Base-by-base conservation (phyloP, 257 asterid species). In the Solanum chmielewskii region DNA sequence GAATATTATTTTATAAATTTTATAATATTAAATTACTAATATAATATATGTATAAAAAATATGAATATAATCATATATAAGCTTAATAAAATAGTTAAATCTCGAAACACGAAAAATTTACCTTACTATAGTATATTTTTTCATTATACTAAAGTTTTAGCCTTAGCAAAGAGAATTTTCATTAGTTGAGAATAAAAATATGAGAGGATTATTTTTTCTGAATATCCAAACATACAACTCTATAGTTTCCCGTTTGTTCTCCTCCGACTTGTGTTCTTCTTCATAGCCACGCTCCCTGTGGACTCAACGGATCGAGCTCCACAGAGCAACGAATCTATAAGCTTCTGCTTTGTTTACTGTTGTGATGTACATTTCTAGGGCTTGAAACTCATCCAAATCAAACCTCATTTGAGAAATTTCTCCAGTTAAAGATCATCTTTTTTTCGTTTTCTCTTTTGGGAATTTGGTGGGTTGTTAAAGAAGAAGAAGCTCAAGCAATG, bases 401-500 rank as follows among this genome's bases (percentile, higher is more conserved):
- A 73, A 73, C 47, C 80, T 73, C 80, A 35, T 73, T 73, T 73
- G 4, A 18, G 47, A 71, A 71, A 35, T 71, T 71, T 71, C 80
- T 71, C 47, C 45, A 71, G 45, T 71, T 71, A 9, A 71, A 33
- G 11, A 35, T 71, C 47, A 6, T 71, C 45, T 35, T 10, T 66
- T 66, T 66, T 66, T 27, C 7, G 3, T 27, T 11, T 66, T 37
- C 35, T 62, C 13, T 71, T 71, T 71, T 71, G 78, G n/a, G 45
- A 71, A 71, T 71, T 69, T 11, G 42, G 29, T 70, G 76, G 76
- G 76, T 70, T 31, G n/a, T 70, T n/a, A 41, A 33, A 70, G 74
- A 27, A 68, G 18, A 27, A 27, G 82, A 31, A 37, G 83, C 82
- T 74, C 82, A n/a, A 78, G 64, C 84, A 83, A 92, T 96, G 99